Conservation (phyloP, 2,329 filamentous ascomycete genomes). For the Coniella lustricola region DNA sequence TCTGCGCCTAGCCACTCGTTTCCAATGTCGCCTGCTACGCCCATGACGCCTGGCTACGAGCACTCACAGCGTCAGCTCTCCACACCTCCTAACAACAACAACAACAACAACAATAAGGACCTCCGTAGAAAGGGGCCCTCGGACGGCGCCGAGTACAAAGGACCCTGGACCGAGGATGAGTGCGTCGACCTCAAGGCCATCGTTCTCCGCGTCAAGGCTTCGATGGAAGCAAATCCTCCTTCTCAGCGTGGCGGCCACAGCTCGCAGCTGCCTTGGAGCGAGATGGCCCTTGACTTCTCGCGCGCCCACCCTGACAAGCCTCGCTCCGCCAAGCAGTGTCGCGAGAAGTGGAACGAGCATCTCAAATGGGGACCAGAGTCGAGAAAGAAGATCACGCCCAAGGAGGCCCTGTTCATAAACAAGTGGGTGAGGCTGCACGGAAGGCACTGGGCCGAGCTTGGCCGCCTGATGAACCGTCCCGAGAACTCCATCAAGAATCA, state of each 20-base stretch:
- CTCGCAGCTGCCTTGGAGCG: not conserved
- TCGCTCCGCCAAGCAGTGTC: slow-evolving; percentile 72
- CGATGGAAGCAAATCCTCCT: not conserved
- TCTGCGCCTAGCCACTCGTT: too few relatives aligned
- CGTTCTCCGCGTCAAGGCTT: not conserved
- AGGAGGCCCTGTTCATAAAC: slow-evolving; percentile 69
- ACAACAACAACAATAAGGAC: not conserved
- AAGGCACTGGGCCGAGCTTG: slow-evolving; percentile 88
- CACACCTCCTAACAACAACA: not conserved
- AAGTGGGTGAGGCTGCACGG: slow-evolving; percentile 69
- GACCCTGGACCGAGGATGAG: not conserved
- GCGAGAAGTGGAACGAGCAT: slow-evolving; percentile 91
- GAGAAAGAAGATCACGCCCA: slow-evolving; percentile 46
- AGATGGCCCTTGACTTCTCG: not conserved
- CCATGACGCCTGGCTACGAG: too few relatives aligned
- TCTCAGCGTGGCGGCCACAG: not conserved
- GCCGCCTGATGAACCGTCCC: slow-evolving; percentile 69
- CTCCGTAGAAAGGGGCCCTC: not conserved
- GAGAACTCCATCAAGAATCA: slow-evolving; percentile 95
- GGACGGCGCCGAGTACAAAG: not conserved
- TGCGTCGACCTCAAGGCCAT: not conserved
- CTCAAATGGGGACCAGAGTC: slow-evolving; percentile 45
- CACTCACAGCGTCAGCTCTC: too few relatives aligned
- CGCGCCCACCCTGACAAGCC: not conserved
- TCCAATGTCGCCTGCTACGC: too few relatives aligned